phyloP scores from a whole-genome alignment of 2,329 filamentous ascomycete genomes.

The Dryadomyces quercivorus region DNA sequence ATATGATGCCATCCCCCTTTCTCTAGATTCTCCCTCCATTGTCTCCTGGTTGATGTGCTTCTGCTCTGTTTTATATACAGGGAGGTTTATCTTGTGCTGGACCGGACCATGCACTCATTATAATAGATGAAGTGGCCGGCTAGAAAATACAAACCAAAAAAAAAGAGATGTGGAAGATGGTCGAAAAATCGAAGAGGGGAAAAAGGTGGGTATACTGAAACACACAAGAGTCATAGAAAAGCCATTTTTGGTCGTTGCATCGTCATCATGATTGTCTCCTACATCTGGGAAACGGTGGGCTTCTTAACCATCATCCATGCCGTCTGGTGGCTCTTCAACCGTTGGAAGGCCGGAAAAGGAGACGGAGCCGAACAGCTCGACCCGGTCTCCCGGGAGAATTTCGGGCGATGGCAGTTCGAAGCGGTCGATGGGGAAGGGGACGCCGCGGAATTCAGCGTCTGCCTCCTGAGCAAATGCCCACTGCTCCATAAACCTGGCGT shows the following conservation, averaged over 20 bases:
- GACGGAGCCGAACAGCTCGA: slow-evolving; percentile 10
- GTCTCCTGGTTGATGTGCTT: no score
- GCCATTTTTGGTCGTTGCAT: background rate
- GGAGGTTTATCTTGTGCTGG: no score
- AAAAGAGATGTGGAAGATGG: background rate
- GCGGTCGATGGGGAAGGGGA: slow-evolving; percentile 31
- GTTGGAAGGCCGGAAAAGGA: slow-evolving; percentile 16
- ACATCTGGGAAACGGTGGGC: no score
- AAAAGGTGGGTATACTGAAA: background rate
- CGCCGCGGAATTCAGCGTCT: slow-evolving; percentile 32
- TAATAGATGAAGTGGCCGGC: background rate
- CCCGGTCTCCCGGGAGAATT: slow-evolving; percentile 21
- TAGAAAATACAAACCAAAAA: background rate
- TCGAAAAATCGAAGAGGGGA: no score
- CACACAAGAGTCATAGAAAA: background rate
- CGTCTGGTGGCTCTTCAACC: slow-evolving; percentile 18
- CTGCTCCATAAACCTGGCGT: slow-evolving; percentile 31
- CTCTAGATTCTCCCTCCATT: no score
- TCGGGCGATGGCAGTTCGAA: slow-evolving; percentile 35
- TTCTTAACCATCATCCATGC: background rate
- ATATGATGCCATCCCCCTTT: no score
- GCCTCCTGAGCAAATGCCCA: slow-evolving; percentile 33
- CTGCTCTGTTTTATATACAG: no score
- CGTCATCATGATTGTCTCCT: background rate
- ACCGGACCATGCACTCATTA: background rate